Evolutionary conservation across 306 rosid species (phyloP).

Genomic region (Vicia sativa): DNA sequence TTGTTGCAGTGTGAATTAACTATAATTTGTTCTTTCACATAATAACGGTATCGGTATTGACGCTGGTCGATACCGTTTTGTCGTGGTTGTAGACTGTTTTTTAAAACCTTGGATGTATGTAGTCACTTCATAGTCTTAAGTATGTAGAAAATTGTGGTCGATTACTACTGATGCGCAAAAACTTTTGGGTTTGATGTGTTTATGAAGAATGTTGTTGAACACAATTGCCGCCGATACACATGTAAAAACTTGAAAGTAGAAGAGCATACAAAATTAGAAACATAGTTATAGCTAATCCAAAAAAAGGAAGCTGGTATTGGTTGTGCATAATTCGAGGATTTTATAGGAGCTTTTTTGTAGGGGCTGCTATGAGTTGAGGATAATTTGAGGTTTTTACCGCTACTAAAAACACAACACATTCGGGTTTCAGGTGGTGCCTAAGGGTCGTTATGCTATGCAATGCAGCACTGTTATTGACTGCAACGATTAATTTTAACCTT

Average conservation of each 20-base stretch:
- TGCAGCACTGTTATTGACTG: background rate
- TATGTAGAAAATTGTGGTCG: background rate
- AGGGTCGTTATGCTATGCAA: background rate
- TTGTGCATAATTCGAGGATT: background rate
- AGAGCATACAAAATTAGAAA: background rate
- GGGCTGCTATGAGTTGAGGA: background rate
- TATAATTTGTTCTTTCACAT: no score
- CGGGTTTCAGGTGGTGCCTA: background rate
- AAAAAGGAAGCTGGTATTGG: background rate
- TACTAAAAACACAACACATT: background rate
- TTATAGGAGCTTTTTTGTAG: no score
- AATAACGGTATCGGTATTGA: no score
- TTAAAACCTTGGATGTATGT: background rate
- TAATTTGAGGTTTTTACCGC: background rate
- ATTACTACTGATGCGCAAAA: background rate
- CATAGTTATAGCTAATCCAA: background rate
- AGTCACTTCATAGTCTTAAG: background rate
- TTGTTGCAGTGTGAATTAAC: no score
- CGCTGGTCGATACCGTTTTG: no score
- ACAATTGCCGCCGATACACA: background rate
- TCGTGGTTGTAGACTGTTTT: no score
- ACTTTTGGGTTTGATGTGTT: background rate
- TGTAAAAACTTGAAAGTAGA: background rate
- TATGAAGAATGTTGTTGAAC: background rate
- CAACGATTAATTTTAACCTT: slow-evolving; percentile 9